Percentiles rank a stretch among this genome's conserved stretches.
phyloP scores from a whole-genome alignment of 768 basidiomycete species.

The Rubroboletus pulcherrimus region DNA sequence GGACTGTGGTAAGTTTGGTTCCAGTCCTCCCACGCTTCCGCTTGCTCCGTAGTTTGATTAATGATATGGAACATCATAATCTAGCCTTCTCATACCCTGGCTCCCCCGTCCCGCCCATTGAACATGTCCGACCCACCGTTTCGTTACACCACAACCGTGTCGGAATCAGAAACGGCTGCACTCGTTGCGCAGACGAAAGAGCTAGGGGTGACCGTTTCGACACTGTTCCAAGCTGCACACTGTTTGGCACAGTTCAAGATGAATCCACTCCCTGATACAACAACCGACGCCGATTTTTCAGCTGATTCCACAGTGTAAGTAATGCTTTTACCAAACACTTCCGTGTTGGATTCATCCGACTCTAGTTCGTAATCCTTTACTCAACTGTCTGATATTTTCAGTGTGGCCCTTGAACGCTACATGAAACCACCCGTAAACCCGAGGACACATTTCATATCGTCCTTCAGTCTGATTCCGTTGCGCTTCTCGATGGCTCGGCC shows the following conservation, averaged over 20 bases:
- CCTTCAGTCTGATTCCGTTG: conserved; percentile 10
- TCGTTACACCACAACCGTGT: not conserved
- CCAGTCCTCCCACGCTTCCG: not conserved
- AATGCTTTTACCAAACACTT: not conserved
- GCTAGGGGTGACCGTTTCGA: conserved; percentile 10
- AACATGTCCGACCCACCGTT: conserved; percentile 9
- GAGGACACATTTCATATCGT: conserved; percentile 17
- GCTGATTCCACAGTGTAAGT: conserved; percentile 12
- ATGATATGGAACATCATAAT: not conserved
- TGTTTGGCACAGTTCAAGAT: conserved; percentile 20
- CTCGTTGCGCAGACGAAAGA: conserved; percentile 9
- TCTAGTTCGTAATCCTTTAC: not conserved
- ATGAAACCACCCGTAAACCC: conserved; percentile 18
- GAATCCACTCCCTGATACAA: conserved; percentile 13
- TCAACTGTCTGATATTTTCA: not conserved
- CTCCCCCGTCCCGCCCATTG: conserved; percentile 5
- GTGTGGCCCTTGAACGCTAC: conserved; percentile 18
- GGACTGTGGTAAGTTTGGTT: conserved; percentile 5
- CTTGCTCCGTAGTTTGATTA: not conserved
- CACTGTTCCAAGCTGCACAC: conserved; percentile 23
- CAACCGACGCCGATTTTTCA: conserved; percentile 17
- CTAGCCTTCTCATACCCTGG: conserved; percentile 8
- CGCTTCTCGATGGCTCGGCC: conserved; percentile 16
- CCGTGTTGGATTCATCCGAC: not conserved
- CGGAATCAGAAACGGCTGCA: conserved; percentile 9